A percentile compares a stretch with the other conserved stretches of the same genome.
phyloP scores from a whole-genome alignment of 2,329 filamentous ascomycete genomes.

The Fusarium sp. region DNA sequence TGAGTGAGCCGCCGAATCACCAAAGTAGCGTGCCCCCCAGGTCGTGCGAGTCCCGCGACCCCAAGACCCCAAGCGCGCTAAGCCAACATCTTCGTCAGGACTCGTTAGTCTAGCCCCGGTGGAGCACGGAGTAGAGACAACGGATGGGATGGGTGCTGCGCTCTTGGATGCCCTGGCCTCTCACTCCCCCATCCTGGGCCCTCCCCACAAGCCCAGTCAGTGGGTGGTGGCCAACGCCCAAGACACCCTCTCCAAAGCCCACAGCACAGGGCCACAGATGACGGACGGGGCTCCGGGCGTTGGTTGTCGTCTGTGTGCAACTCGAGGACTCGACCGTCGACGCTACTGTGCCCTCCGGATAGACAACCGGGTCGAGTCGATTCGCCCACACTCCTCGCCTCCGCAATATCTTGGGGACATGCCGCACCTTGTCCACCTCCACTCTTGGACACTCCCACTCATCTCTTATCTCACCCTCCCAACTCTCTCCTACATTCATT shows the following conservation, averaged over 20 bases:
- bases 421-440: conserved; percentile 41
- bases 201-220: conserved; percentile 29
- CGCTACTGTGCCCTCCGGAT: conserved; percentile 35
- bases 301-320: conserved; percentile 30
- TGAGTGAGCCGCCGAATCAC: background rate
- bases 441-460: conserved; percentile 33
- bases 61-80: conserved; percentile 29
- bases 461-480: conserved; percentile 31
- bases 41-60: background rate
- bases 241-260: conserved; percentile 26
- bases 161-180: conserved; percentile 17
- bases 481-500: conserved; percentile 27
- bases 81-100: conserved; percentile 26
- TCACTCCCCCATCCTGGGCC: conserved; percentile 27
- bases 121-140: conserved; percentile 25
- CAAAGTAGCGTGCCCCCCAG: conserved; percentile 8
- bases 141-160: conserved; percentile 7
- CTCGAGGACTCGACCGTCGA: conserved; percentile 32
- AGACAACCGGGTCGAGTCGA: conserved; percentile 35
- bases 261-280: conserved; percentile 26
- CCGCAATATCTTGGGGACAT: conserved; percentile 45
- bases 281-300: conserved; percentile 21
- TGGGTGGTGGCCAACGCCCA: conserved; percentile 27
- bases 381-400: conserved; percentile 42
- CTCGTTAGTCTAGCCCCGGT: conserved; percentile 30